Evolutionary conservation across 2,329 filamentous ascomycete genomes (phyloP), one percentile per base, ranked within the genome.

Genomic region (Exophiala alcalophila): DNA sequence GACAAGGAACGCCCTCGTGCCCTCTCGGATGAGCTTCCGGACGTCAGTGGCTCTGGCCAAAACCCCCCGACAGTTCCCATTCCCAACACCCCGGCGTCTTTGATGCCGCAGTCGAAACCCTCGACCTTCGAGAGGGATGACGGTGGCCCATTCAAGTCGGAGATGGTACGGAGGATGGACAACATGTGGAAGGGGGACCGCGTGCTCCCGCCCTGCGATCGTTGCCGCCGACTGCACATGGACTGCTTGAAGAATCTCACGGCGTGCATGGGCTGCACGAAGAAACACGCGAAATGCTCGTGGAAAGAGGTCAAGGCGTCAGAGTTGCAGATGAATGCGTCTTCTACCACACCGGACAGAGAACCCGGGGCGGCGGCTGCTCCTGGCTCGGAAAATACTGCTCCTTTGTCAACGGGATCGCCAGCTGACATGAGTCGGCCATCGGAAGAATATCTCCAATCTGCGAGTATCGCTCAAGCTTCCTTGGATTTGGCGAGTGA

Each of bases 251-350:
- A 94, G 65, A 86, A 94, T 50, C 71, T 92, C 26, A 94, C 87
- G 0, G 86, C 87, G 6, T 94, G 89, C 59, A 80, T 84, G 63
- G 87, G 86, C 15, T 94, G 88, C 63, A 94, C 88, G 0, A 90
- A 86, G 62, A 94, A 94, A 61, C 88, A 94, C 61, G 86, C 86
- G 14, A 90, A 89, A 57, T 94, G 88, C 62, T 82, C 81, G 10
- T 94, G 88, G 88, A 85, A 82, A 54, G 80, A 84, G 30, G 78
- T 92, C n/a, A 81, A 79, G 11, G 80, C 86, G 21, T 82, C 84
- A 3, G 89, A 94, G 56, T 52, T 79, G 8, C 61, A 58, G 14
- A 16, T 39, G 28, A 34, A 33, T 3, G 36, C 29, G n/a, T 34
- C 12, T 10, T 20, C 12, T 14, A 14, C 33, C 62, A 14, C 40